Conservation (phyloP, 2,329 filamentous ascomycete genomes). For the Paecilomyces dactylethromorphus region DNA sequence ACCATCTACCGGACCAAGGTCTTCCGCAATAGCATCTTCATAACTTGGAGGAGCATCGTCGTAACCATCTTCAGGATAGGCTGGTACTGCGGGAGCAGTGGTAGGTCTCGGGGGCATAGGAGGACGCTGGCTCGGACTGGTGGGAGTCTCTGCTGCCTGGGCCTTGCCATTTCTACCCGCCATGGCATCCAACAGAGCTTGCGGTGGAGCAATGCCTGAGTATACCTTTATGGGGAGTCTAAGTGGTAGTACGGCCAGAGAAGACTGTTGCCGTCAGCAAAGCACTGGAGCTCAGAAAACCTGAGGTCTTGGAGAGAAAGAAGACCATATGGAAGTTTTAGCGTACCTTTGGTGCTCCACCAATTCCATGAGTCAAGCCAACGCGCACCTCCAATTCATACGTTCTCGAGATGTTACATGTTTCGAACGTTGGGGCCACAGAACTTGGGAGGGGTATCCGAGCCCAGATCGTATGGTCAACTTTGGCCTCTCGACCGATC, state of each 20-base stretch:
- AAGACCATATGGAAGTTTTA: neutral
- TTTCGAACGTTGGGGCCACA: constrained; percentile 76
- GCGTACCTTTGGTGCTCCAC: constrained; percentile 45
- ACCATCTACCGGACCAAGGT: constrained; percentile 66
- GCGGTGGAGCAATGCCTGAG: constrained; percentile 79
- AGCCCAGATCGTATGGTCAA: constrained; percentile 69
- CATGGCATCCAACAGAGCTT: constrained; percentile 65
- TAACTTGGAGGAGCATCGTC: constrained; percentile 91
- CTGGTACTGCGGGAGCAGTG: constrained; percentile 15
- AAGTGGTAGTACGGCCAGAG: constrained; percentile 71
- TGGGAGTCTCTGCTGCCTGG: constrained; percentile 17
- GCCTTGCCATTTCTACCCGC: constrained; percentile 21
- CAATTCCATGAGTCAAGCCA: constrained; percentile 67
- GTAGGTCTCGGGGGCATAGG: constrained; percentile 36
- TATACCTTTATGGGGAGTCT: constrained; percentile 74
- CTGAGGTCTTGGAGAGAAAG: neutral
- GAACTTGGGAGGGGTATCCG: constrained; percentile 69
- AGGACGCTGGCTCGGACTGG: constrained; percentile 17
- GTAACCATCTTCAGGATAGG: constrained; percentile 17
- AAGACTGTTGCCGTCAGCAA: constrained; percentile 43
- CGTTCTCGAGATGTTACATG: constrained; percentile 75
- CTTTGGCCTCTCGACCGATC: constrained; percentile 59
- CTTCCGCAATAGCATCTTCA: constrained; percentile 82
- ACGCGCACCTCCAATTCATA: constrained; percentile 82
- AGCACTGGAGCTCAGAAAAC: neutral